Conservation (phyloP, 2,329 filamentous ascomycete genomes). For the Xylaria sp. region DNA sequence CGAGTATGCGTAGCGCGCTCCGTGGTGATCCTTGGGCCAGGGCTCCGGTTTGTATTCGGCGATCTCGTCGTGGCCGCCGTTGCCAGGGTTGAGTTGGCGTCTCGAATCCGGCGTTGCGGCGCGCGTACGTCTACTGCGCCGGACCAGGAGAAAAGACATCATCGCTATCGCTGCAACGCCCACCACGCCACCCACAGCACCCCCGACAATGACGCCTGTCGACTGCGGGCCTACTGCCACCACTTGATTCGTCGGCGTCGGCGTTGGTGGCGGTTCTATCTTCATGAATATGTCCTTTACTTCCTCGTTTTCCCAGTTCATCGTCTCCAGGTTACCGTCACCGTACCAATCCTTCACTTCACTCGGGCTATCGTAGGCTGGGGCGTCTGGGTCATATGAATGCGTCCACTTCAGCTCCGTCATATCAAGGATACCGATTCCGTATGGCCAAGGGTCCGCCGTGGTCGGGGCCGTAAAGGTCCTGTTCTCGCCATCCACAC, state of each 20-base stretch:
- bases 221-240: not conserved
- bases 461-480: slow-evolving; percentile 33
- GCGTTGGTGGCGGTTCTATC: not conserved
- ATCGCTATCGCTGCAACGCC: slow-evolving; percentile 17
- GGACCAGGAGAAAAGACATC: slow-evolving; percentile 22
- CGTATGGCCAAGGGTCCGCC: slow-evolving; percentile 44
- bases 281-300: slow-evolving; percentile 37
- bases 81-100: not conserved
- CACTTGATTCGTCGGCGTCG: not conserved
- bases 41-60: slow-evolving; percentile 39
- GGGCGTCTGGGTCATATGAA: slow-evolving; percentile 43
- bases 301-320: slow-evolving; percentile 37
- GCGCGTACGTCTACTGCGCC: slow-evolving; percentile 20
- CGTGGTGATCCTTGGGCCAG: slow-evolving; percentile 19
- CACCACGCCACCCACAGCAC: slow-evolving; percentile 34
- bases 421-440: slow-evolving; percentile 49
- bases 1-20: slow-evolving; percentile 16
- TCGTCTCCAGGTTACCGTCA: slow-evolving; percentile 35
- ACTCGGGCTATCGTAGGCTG: slow-evolving; percentile 43
- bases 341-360: slow-evolving; percentile 44
- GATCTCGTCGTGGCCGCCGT: slow-evolving; percentile 23
- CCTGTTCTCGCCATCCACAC: slow-evolving; percentile 37
- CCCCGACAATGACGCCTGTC: slow-evolving; percentile 34
- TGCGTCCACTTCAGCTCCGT: slow-evolving; percentile 43
- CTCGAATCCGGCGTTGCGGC: slow-evolving; percentile 3